phyloP scores from a whole-genome alignment of 805 yeast genomes.

The Lipomyces japonicus region DNA sequence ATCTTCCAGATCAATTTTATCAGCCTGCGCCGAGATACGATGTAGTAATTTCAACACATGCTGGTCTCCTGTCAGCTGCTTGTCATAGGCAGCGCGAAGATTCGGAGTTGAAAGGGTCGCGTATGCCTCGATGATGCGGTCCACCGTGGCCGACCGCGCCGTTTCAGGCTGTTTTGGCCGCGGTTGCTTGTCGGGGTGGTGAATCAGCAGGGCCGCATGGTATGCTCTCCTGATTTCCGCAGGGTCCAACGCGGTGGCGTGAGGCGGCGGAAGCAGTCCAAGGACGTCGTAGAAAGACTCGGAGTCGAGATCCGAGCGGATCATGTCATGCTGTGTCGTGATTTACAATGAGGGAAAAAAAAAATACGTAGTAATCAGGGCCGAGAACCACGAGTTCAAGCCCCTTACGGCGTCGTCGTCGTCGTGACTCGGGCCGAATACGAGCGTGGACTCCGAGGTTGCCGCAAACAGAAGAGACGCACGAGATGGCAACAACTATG shows the following conservation, averaged over 20 bases:
- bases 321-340: background rate
- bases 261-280: too few relatives aligned
- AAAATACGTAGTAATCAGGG: background rate
- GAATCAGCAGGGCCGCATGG: constrained; percentile 50
- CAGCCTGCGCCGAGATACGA: constrained; percentile 45
- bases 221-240: constrained; percentile 57
- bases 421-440: too few relatives aligned
- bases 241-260: too few relatives aligned
- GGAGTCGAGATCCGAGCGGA: too few relatives aligned
- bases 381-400: too few relatives aligned
- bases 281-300: too few relatives aligned
- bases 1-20: constrained; percentile 60
- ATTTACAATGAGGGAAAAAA: background rate
- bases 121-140: constrained; percentile 63
- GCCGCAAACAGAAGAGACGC: too few relatives aligned
- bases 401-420: too few relatives aligned
- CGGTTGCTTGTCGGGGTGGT: constrained; percentile 74
- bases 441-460: too few relatives aligned
- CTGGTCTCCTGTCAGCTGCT: constrained; percentile 39
- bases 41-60: constrained; percentile 36
- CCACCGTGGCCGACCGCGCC: constrained; percentile 35
- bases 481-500: too few relatives aligned
- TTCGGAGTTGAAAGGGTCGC: constrained; percentile 45
- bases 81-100: constrained; percentile 52
- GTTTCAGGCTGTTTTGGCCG: constrained; percentile 1